Percentiles rank a stretch among this genome's conserved stretches.
Conservation (phyloP, 768 basidiomycete species). For the Panellus pusillus region DNA sequence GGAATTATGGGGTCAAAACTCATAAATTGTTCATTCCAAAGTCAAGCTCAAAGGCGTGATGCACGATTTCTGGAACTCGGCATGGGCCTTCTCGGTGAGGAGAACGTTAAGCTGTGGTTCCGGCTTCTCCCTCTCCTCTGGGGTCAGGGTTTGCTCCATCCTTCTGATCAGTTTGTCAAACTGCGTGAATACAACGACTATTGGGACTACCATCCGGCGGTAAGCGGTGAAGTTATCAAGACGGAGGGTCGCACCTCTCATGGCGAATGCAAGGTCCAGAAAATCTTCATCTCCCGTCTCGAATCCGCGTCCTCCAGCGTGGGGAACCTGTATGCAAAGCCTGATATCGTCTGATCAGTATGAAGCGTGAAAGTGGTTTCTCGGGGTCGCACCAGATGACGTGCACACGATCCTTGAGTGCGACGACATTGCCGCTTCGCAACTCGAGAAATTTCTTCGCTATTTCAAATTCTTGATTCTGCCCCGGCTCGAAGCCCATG, state of each 20-base stretch:
- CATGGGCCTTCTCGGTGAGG: neutral
- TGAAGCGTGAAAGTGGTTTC: neutral
- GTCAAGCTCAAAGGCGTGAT: neutral
- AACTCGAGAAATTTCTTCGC: constrained; percentile 5
- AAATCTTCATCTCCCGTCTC: constrained; percentile 1
- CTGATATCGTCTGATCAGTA: neutral
- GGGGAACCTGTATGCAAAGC: constrained; percentile 7
- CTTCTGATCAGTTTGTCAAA: neutral
- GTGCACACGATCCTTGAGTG: constrained; percentile 6
- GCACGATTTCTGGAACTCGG: neutral
- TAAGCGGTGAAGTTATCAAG: neutral
- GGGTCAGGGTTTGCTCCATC: neutral
- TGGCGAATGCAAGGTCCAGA: neutral
- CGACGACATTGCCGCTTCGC: neutral
- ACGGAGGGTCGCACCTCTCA: neutral
- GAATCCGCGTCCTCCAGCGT: neutral
- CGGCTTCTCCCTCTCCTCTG: neutral
- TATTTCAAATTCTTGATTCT: neutral
- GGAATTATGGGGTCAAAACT: too few relatives aligned
- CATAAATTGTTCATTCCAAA: too few relatives aligned
- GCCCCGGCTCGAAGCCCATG: constrained; percentile 7
- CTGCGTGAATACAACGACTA: constrained; percentile 5
- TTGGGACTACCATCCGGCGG: neutral
- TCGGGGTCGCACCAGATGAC: neutral
- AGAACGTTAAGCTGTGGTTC: neutral